Percentiles rank a stretch among this genome's conserved stretches.
Evolutionary conservation across 2,329 filamentous ascomycete genomes (phyloP).

Genomic region (Cordyceps tenuipes): DNA sequence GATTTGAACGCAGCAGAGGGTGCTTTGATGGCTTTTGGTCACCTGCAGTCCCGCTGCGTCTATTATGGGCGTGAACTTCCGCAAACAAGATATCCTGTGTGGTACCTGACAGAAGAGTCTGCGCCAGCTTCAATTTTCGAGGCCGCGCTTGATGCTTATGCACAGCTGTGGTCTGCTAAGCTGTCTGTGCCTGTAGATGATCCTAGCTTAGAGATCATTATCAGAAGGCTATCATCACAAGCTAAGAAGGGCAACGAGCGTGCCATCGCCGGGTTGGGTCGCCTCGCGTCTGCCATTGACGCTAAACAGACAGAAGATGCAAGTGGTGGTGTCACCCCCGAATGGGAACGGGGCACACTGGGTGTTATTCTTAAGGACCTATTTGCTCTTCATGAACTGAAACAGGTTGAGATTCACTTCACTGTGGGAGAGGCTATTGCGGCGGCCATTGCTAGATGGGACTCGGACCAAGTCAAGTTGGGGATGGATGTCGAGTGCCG

Average conservation of each 20-base stretch:
- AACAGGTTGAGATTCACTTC: conserved; percentile 82
- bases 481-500: conserved; percentile 63
- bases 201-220: conserved; percentile 35
- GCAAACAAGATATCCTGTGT: conserved; percentile 22
- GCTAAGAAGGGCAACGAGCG: conserved; percentile 75
- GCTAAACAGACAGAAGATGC: conserved; percentile 17
- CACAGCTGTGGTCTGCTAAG: conserved; percentile 39
- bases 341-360: conserved; percentile 28
- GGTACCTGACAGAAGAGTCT: conserved; percentile 24
- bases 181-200: conserved; percentile 28
- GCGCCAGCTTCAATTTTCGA: conserved; percentile 32
- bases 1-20: conserved; percentile 40
- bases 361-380: conserved; percentile 56
- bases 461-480: conserved; percentile 68
- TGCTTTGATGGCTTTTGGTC: conserved; percentile 35
- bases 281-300: conserved; percentile 42
- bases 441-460: conserved; percentile 71
- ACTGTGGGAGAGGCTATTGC: conserved; percentile 82
- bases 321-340: conserved; percentile 7
- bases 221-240: conserved; percentile 55
- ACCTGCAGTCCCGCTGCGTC: conserved; percentile 34
- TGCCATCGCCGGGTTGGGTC: conserved; percentile 73
- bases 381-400: conserved; percentile 72
- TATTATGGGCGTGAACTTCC: conserved; percentile 32
- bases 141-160: conserved; percentile 34